phyloP scores from a whole-genome alignment of 495 filamentous ascomycete species.

The Cudoniella acicularis region DNA sequence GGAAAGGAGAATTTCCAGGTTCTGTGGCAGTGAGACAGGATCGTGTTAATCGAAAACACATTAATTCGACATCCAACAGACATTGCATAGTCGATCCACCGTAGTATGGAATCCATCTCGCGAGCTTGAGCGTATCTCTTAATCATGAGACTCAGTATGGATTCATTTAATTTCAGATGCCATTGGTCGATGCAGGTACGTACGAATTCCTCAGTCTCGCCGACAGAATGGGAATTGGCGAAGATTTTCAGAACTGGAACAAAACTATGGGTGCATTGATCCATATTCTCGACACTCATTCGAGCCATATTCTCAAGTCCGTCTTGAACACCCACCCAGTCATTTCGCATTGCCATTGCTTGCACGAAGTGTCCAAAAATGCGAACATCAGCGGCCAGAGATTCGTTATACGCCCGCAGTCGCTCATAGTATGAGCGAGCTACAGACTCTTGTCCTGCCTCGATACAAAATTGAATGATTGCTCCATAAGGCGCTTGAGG shows the following conservation, averaged over 20 bases:
- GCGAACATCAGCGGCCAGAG: conserved; percentile 5
- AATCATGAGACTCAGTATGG: conserved; percentile 41
- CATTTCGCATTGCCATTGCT: conserved; percentile 35
- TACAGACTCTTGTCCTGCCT: conserved; percentile 16
- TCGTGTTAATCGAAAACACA: conserved; percentile 35
- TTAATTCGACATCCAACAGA: conserved; percentile 32
- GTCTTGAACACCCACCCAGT: conserved; percentile 41
- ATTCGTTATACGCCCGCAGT: background rate
- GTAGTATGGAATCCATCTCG: conserved; percentile 35
- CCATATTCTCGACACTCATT: background rate
- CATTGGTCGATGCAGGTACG: conserved; percentile 31
- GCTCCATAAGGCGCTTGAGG: conserved; percentile 18
- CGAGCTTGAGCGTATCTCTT: conserved; percentile 37
- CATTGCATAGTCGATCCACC: conserved; percentile 18
- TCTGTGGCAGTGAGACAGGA: conserved; percentile 35
- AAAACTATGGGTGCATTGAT: conserved; percentile 32
- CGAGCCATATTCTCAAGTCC: conserved; percentile 33
- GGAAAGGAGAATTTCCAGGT: conserved; percentile 36
- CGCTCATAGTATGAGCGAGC: conserved; percentile 13
- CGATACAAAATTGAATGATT: conserved; percentile 27
- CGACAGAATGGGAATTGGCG: conserved; percentile 33
- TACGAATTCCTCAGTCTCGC: conserved; percentile 41
- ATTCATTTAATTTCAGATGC: conserved; percentile 31
- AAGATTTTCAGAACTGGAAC: conserved; percentile 41
- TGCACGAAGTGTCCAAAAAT: conserved; percentile 34